phyloP scores from a whole-genome alignment of 139 green algal genomes.

The Micromonas commoda region DNA sequence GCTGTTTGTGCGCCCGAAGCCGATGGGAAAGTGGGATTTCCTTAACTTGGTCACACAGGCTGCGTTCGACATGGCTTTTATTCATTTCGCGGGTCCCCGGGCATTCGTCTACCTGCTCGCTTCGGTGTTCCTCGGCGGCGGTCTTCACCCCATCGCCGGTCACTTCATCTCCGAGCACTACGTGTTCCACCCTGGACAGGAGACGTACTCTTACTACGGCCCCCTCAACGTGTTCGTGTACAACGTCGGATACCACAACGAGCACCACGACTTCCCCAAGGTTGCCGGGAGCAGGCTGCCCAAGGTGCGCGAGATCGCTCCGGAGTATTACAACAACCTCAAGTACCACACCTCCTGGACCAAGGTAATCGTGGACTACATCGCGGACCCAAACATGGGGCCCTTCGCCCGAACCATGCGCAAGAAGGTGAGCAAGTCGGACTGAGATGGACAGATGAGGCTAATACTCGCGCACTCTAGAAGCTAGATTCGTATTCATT shows the following conservation, averaged over 20 bases:
- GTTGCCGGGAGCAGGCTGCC: slow-evolving; percentile 59
- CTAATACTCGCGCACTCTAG: no score
- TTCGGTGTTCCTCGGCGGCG: slow-evolving; percentile 48
- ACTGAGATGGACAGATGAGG: no score
- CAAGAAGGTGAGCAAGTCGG: neutral
- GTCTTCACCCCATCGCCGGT: slow-evolving; percentile 61
- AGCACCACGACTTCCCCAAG: slow-evolving; percentile 74
- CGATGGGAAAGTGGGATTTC: slow-evolving; percentile 37
- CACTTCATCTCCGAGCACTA: slow-evolving; percentile 75
- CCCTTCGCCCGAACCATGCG: neutral
- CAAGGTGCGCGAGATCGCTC: slow-evolving; percentile 52
- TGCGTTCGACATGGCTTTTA: slow-evolving; percentile 41
- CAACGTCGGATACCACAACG: slow-evolving; percentile 74
- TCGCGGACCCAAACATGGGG: slow-evolving; percentile 28
- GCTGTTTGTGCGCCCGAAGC: slow-evolving; percentile 55
- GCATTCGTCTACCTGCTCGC: slow-evolving; percentile 21
- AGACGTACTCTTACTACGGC: slow-evolving; percentile 76
- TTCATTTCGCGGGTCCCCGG: slow-evolving; percentile 29
- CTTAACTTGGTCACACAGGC: slow-evolving; percentile 48
- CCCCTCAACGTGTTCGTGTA: slow-evolving; percentile 60
- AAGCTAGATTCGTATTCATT: no score
- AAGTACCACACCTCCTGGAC: slow-evolving; percentile 55
- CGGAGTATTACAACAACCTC: slow-evolving; percentile 61
- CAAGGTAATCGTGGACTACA: slow-evolving; percentile 57
- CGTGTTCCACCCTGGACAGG: slow-evolving; percentile 49